Conservation (phyloP, 1,284 basidiomycete species). For the Agaricales sp. region DNA sequence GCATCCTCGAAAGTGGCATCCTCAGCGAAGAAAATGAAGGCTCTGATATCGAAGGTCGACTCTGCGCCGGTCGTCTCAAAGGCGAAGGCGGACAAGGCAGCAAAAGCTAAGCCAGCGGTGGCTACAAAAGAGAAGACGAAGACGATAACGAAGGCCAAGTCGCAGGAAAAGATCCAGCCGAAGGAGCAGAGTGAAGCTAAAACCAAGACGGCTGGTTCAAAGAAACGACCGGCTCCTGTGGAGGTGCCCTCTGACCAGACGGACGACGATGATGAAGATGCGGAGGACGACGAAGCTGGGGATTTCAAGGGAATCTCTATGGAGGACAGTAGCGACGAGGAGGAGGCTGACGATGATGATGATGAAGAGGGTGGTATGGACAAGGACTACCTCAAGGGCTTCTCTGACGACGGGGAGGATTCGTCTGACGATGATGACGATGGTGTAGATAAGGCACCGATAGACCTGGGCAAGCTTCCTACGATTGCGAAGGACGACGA, state of each 20-base stretch:
- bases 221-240: background rate
- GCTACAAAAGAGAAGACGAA: too few relatives aligned
- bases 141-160: too few relatives aligned
- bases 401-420: conserved; percentile 58
- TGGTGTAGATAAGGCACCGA: conserved; percentile 33
- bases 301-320: conserved; percentile 10
- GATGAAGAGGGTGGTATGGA: conserved; percentile 30
- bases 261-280: conserved; percentile 6
- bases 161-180: too few relatives aligned
- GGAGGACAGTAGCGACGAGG: conserved; percentile 2
- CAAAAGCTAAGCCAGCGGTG: background rate
- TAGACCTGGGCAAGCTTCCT: conserved; percentile 67
- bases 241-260: background rate
- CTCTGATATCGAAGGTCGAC: background rate
- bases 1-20: background rate
- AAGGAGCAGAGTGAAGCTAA: background rate
- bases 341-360: conserved; percentile 16
- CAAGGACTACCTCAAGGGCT: conserved; percentile 50
- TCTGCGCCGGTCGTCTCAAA: background rate
- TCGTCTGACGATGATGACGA: conserved; percentile 72
- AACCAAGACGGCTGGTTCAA: background rate
- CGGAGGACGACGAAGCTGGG: conserved; percentile 9
- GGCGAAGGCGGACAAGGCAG: background rate
- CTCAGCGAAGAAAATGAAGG: background rate
- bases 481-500: conserved; percentile 81